Conservation (phyloP, 192 early-diverging fungal species). For the Piromyces finnis region DNA sequence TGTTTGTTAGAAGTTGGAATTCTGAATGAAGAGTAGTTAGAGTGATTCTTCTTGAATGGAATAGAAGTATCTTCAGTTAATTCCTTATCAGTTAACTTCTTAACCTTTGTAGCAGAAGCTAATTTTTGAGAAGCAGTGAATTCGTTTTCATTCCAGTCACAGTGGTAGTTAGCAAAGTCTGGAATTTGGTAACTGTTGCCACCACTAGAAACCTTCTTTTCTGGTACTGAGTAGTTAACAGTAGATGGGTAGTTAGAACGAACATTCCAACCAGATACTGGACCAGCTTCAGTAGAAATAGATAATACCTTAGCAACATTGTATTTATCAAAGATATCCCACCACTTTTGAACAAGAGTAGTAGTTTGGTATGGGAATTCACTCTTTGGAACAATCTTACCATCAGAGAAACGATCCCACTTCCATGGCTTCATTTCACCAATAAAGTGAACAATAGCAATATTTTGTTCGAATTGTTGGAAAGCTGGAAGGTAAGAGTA, state of each 20-base stretch:
- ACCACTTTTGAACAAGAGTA: conserved; percentile 47
- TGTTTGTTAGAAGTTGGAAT: background rate
- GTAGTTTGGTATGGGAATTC: conserved; percentile 26
- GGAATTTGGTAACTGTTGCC: background rate
- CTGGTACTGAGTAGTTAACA: background rate
- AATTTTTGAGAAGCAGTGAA: background rate
- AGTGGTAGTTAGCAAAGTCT: background rate
- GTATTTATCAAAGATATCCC: conserved; percentile 45
- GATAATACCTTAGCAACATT: background rate
- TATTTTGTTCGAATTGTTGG: conserved; percentile 44
- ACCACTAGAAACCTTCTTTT: background rate
- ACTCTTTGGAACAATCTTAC: conserved; percentile 21
- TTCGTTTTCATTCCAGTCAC: background rate
- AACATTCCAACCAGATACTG: background rate
- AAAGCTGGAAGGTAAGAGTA: conserved; percentile 73
- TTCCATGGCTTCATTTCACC: conserved; percentile 80
- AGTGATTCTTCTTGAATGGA: background rate
- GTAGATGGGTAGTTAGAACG: background rate
- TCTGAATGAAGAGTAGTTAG: background rate
- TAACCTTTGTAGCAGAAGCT: background rate
- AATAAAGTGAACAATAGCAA: conserved; percentile 79
- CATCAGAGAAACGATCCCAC: conserved; percentile 44
- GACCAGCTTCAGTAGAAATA: background rate
- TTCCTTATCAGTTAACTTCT: background rate
- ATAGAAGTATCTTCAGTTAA: background rate